A percentile compares a stretch with the other conserved stretches of the same genome.
Conservation (phyloP, 768 basidiomycete species). For the Suillus clintonianus region DNA sequence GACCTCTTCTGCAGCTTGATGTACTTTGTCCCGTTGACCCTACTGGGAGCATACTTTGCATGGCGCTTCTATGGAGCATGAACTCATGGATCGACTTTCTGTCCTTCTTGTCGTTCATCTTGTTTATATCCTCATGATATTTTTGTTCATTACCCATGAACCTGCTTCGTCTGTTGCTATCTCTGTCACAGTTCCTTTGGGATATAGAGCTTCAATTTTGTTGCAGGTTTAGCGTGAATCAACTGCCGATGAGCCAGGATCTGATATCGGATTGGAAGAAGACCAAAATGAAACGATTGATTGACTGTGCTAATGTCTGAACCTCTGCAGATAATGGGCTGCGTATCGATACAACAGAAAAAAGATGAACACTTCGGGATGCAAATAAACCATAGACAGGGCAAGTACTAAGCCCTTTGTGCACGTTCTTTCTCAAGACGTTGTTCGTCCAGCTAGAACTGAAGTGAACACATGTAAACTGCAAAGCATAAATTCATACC, state of each 20-base stretch:
- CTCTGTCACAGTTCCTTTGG: slow-evolving; percentile 13
- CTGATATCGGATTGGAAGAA: background rate
- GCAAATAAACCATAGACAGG: background rate
- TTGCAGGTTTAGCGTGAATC: background rate
- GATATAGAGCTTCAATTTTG: slow-evolving; percentile 17
- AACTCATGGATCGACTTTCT: slow-evolving; percentile 8
- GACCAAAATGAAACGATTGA: background rate
- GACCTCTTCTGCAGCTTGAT: slow-evolving; percentile 50
- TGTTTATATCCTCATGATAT: slow-evolving; percentile 14
- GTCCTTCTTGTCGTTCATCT: background rate
- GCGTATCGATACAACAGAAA: background rate
- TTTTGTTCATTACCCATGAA: slow-evolving; percentile 10
- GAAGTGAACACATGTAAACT: slow-evolving; percentile 5
- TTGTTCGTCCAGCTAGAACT: slow-evolving; percentile 28
- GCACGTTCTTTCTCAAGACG: slow-evolving; percentile 21
- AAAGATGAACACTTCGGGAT: background rate
- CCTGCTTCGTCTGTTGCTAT: slow-evolving; percentile 7
- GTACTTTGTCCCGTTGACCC: slow-evolving; percentile 81
- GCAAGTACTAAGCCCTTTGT: slow-evolving; percentile 5
- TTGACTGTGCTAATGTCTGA: slow-evolving; percentile 1
- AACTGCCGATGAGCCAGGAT: background rate
- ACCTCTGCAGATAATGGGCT: background rate
- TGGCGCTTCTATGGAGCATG: slow-evolving; percentile 71
- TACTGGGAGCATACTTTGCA: slow-evolving; percentile 85
- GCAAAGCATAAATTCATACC: slow-evolving; percentile 17